Evolutionary conservation across 2,329 filamentous ascomycete species (phyloP).

Genomic region (Ceratocystis huliohia): DNA sequence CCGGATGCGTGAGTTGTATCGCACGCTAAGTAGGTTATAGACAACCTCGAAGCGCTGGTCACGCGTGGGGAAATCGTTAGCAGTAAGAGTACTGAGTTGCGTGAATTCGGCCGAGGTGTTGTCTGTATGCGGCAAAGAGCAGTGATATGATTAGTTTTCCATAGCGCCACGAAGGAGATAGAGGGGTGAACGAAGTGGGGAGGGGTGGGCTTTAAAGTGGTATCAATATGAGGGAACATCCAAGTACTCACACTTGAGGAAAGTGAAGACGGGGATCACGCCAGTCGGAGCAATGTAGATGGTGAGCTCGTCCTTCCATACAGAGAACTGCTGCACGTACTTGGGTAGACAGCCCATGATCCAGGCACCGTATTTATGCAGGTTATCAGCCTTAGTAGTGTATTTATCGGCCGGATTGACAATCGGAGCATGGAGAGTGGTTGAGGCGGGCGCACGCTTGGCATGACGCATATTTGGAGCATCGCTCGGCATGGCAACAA

Average conservation of each 20-base stretch:
- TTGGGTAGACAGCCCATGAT: slow-evolving; percentile 93
- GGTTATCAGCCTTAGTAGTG: slow-evolving; percentile 67
- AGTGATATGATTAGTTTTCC: neutral
- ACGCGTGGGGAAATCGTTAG: slow-evolving; percentile 88
- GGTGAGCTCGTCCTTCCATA: slow-evolving; percentile 98
- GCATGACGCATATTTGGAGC: slow-evolving; percentile 55
- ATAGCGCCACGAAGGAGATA: neutral
- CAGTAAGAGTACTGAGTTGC: slow-evolving; percentile 81
- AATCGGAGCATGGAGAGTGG: slow-evolving; percentile 57
- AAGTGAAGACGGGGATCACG: slow-evolving; percentile 81
- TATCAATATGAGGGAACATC: slow-evolving; percentile 69
- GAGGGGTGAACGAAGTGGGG: neutral
- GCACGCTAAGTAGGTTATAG: slow-evolving; percentile 91
- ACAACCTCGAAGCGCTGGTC: slow-evolving; percentile 95
- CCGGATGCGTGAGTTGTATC: slow-evolving; percentile 90
- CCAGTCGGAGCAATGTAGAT: slow-evolving; percentile 84
- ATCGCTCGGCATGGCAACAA: slow-evolving; percentile 48
- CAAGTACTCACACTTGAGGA: slow-evolving; percentile 78
- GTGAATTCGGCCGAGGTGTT: slow-evolving; percentile 97
- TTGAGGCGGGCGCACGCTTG: slow-evolving; percentile 43
- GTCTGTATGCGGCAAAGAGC: slow-evolving; percentile 36
- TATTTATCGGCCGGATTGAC: slow-evolving; percentile 93
- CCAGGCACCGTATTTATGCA: slow-evolving; percentile 94
- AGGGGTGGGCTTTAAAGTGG: slow-evolving; percentile 42
- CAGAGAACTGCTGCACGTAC: slow-evolving; percentile 97